Evolutionary conservation across 1,139 yeast species (phyloP).

Genomic region (Magnusiomyces sp.): DNA sequence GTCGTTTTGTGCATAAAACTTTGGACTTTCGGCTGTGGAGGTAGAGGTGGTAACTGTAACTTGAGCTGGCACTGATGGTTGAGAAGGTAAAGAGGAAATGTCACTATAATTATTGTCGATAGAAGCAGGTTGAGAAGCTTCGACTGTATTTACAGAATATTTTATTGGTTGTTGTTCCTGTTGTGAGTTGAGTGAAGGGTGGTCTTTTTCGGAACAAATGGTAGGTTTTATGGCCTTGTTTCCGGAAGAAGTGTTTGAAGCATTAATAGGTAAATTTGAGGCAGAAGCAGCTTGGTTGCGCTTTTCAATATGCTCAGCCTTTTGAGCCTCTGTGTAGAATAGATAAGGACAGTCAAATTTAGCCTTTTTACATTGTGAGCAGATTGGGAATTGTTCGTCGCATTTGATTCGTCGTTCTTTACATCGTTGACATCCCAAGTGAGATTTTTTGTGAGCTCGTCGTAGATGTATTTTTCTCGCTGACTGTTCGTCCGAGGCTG

Average conservation of each 20-base stretch:
- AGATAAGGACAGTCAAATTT: constrained; percentile 32
- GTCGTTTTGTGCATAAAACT: background rate
- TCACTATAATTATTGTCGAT: background rate
- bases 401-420: constrained; percentile 59
- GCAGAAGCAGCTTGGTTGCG: constrained; percentile 7
- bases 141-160: background rate
- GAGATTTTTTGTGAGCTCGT: constrained; percentile 52
- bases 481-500: constrained; percentile 6
- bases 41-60: background rate
- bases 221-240: constrained; percentile 3
- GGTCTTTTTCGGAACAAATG: background rate
- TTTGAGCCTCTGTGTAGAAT: constrained; percentile 22
- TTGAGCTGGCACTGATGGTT: background rate
- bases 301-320: constrained; percentile 13
- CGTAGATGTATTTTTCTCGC: constrained; percentile 33
- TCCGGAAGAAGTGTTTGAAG: background rate
- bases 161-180: background rate
- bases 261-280: background rate
- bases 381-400: constrained; percentile 55
- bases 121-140: background rate
- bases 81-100: background rate
- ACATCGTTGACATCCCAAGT: constrained; percentile 53
- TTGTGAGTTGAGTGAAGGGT: background rate
- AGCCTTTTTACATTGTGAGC: constrained; percentile 53
- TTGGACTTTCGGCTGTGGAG: background rate